These are phyloP conservation scores for Pseudozyma pruni DNA, from an alignment of 1,284 basidiomycete genomes.

Conservation along the genomic window DNA sequence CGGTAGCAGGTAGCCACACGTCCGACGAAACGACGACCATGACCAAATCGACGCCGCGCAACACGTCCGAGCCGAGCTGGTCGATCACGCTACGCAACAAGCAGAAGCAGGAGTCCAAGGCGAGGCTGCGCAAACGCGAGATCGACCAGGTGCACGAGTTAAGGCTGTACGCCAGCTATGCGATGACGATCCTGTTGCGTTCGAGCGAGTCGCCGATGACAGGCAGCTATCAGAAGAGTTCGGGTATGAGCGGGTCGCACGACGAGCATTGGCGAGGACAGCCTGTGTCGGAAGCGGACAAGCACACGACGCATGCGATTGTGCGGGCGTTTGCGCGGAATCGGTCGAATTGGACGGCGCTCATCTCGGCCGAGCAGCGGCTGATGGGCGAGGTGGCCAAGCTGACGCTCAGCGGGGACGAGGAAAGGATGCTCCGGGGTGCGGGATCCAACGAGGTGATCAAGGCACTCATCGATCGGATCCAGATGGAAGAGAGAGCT, in stretches of 20 bases:
- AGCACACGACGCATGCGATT: conserved; percentile 18
- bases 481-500: conserved; percentile 21
- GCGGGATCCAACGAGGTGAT: conserved; percentile 6
- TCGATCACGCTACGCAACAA: conserved; percentile 32
- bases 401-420: conserved; percentile 9
- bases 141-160: conserved; percentile 42
- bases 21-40: not conserved
- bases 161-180: conserved; percentile 25
- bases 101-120: conserved; percentile 48
- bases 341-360: conserved; percentile 28
- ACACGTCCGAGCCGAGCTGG: conserved; percentile 17
- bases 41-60: conserved; percentile 8
- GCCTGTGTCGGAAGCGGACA: conserved; percentile 14
- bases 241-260: conserved; percentile 1
- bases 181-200: conserved; percentile 1
- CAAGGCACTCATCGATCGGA: conserved; percentile 19
- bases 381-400: conserved; percentile 31
- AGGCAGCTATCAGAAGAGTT: not conserved
- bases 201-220: not conserved
- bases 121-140: conserved; percentile 37
- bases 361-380: conserved; percentile 38
- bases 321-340: conserved; percentile 22
- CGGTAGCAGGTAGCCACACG: no score
- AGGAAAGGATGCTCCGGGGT: not conserved
- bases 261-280: conserved; percentile 1